phyloP scores from a whole-genome alignment of 2,329 filamentous ascomycete species.

The Pseudogymnoascus sp. region DNA sequence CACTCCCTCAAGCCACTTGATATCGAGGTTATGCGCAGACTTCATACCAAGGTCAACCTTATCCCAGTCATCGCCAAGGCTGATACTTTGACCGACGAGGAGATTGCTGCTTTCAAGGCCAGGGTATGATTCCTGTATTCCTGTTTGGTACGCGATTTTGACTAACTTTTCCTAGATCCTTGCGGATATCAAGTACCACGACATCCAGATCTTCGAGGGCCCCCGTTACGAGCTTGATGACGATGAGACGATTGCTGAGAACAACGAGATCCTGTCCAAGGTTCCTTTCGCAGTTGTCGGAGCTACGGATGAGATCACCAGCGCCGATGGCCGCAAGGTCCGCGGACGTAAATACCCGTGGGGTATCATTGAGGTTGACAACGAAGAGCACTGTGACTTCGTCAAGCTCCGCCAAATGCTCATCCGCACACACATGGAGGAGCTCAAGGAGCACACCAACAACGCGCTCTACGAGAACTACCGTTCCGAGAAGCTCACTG shows the following conservation, averaged over 20 bases:
- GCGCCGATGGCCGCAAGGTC: conserved; percentile 86
- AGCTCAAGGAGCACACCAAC: conserved; percentile 99
- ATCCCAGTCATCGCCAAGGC: conserved; percentile 99
- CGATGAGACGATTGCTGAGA: conserved; percentile 98
- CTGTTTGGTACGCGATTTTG: background rate
- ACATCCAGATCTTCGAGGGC: conserved; percentile 97
- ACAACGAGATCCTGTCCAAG: conserved; percentile 99
- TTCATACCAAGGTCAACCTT: conserved; percentile 99
- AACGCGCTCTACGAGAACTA: conserved; percentile 99
- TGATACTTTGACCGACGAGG: conserved; percentile 94
- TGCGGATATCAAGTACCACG: conserved; percentile 91
- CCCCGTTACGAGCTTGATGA: conserved; percentile 98
- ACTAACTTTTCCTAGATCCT: conserved; percentile 61
- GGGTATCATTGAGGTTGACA: conserved; percentile 98
- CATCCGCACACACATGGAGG: conserved; percentile 99
- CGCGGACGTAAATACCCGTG: conserved; percentile 94
- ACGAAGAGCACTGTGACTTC: conserved; percentile 99
- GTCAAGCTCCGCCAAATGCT: conserved; percentile 99
- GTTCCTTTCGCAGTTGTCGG: conserved; percentile 97
- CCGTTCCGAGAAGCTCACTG: conserved; percentile 97
- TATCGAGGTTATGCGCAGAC: conserved; percentile 97
- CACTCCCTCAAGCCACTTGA: conserved; percentile 98
- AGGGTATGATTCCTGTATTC: conserved; percentile 58
- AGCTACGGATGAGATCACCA: conserved; percentile 89
- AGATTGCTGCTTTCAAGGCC: conserved; percentile 89